A percentile compares a stretch with the other conserved stretches of the same genome.
Evolutionary conservation across 2,329 filamentous ascomycete species (phyloP).

Genomic region (Hortaea werneckii): DNA sequence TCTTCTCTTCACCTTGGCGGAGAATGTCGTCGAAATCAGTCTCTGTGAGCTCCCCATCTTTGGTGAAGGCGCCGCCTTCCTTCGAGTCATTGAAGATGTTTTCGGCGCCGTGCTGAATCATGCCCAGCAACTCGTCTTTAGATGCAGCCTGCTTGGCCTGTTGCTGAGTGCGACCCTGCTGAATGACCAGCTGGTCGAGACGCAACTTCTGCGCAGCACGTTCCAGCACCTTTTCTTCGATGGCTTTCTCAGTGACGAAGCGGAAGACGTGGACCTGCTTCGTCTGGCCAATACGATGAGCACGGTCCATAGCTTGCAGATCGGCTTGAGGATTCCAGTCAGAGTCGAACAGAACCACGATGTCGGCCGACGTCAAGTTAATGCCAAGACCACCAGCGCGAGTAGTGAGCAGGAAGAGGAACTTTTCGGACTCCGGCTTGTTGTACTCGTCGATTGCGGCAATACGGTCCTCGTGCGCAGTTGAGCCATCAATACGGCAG

Average conservation of each 20-base stretch:
- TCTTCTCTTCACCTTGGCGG: conserved; percentile 75
- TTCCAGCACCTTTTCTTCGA: conserved; percentile 96
- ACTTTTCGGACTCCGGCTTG: conserved; percentile 88
- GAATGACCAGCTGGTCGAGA: conserved; percentile 93
- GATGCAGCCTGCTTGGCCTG: conserved; percentile 84
- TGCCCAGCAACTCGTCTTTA: conserved; percentile 89
- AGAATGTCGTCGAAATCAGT: conserved; percentile 88
- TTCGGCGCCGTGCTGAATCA: conserved; percentile 99
- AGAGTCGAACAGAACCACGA: conserved; percentile 92
- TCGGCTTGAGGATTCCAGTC: conserved; percentile 99
- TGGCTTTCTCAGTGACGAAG: conserved; percentile 95
- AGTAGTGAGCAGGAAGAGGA: conserved; percentile 89
- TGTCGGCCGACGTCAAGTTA: conserved; percentile 89
- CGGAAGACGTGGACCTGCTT: conserved; percentile 96
- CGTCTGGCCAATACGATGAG: conserved; percentile 95
- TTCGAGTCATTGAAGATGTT: conserved; percentile 69
- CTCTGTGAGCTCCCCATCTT: conserved; percentile 59
- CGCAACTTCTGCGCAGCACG: conserved; percentile 93
- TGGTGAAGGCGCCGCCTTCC: conserved; percentile 50
- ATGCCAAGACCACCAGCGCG: conserved; percentile 93
- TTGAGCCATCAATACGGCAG: conserved; percentile 93
- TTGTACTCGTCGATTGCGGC: conserved; percentile 98
- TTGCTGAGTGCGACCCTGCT: conserved; percentile 87
- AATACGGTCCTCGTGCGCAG: conserved; percentile 94
- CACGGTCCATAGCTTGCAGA: conserved; percentile 96